Percentiles rank a stretch among this genome's conserved stretches.
Conservation (phyloP, 164 flowering plant species). For the Magnolia officinalis region DNA sequence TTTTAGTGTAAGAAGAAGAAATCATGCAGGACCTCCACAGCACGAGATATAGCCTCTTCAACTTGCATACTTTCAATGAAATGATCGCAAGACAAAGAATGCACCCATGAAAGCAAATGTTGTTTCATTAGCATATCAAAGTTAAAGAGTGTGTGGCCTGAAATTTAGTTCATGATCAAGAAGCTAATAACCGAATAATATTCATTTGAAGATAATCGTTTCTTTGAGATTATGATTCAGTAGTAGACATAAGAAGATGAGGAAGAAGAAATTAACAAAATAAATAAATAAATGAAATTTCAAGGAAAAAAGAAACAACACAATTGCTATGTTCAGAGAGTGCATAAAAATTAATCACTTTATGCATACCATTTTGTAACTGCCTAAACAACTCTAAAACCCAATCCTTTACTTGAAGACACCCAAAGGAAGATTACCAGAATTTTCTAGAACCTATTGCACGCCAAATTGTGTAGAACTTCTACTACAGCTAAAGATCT, state of each 20-base stretch:
- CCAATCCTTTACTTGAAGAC: too few relatives aligned
- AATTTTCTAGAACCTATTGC: neutral
- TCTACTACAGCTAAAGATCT: neutral
- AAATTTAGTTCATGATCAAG: neutral
- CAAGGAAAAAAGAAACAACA: neutral
- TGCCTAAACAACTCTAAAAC: neutral
- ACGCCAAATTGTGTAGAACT: neutral
- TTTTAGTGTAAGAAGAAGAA: slow-evolving; percentile 1
- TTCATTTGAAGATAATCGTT: neutral
- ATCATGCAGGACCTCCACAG: neutral
- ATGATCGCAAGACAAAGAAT: neutral
- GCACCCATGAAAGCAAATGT: neutral
- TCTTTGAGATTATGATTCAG: neutral
- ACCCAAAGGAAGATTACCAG: neutral
- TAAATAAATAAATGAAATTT: neutral
- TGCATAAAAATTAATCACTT: too few relatives aligned
- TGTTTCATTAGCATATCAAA: neutral
- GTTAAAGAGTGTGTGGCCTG: neutral
- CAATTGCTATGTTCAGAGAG: neutral
- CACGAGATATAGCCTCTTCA: neutral
- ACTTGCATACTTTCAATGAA: neutral
- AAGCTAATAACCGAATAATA: neutral
- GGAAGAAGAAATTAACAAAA: too few relatives aligned
- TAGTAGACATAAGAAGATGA: too few relatives aligned
- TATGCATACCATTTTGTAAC: neutral